A percentile compares a stretch with the other conserved stretches of the same genome.
Evolutionary conservation across 108 stramenopile genomes (phyloP).

Genomic region (Pelagomonas calceolata): DNA sequence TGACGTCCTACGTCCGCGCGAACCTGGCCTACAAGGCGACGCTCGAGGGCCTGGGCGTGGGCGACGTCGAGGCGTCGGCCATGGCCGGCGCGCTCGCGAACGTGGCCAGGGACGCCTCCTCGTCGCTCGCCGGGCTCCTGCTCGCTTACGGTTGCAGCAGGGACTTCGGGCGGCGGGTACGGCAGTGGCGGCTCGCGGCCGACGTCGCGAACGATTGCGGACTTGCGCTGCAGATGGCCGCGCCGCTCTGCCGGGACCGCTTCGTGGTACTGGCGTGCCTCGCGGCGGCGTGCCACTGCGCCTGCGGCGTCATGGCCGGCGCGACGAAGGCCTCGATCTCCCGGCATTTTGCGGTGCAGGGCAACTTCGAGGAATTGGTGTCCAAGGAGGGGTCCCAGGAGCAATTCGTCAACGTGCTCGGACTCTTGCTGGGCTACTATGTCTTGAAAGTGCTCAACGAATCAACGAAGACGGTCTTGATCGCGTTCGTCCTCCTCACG

Average conservation of each 20-base stretch:
- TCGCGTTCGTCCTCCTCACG: slow-evolving; percentile 63
- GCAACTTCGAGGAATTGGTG: slow-evolving; percentile 77
- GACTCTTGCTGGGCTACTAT: slow-evolving; percentile 65
- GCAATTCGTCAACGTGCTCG: slow-evolving; percentile 77
- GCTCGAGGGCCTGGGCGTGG: slow-evolving; percentile 73
- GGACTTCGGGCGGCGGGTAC: slow-evolving; percentile 73
- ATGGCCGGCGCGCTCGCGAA: slow-evolving; percentile 55
- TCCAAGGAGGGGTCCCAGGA: slow-evolving; percentile 93
- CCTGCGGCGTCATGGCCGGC: slow-evolving; percentile 75
- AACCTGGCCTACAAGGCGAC: slow-evolving; percentile 71
- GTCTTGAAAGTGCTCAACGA: background rate
- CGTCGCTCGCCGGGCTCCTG: slow-evolving; percentile 73
- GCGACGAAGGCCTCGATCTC: slow-evolving; percentile 78
- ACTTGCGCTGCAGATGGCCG: slow-evolving; percentile 72
- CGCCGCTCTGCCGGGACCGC: slow-evolving; percentile 32
- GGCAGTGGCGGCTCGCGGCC: slow-evolving; percentile 86
- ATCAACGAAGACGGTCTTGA: slow-evolving; percentile 32
- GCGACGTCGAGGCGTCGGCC: slow-evolving; percentile 65
- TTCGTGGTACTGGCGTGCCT: slow-evolving; percentile 9
- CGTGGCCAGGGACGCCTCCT: slow-evolving; percentile 66
- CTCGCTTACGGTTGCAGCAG: slow-evolving; percentile 62
- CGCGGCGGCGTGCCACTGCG: slow-evolving; percentile 46
- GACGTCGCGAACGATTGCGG: slow-evolving; percentile 84
- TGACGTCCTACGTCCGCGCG: slow-evolving; percentile 84
- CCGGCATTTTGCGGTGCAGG: slow-evolving; percentile 42